A percentile compares a stretch with the other conserved stretches of the same genome.
phyloP scores from a whole-genome alignment of 306 rosid genomes.

The Mimosa pudica region DNA sequence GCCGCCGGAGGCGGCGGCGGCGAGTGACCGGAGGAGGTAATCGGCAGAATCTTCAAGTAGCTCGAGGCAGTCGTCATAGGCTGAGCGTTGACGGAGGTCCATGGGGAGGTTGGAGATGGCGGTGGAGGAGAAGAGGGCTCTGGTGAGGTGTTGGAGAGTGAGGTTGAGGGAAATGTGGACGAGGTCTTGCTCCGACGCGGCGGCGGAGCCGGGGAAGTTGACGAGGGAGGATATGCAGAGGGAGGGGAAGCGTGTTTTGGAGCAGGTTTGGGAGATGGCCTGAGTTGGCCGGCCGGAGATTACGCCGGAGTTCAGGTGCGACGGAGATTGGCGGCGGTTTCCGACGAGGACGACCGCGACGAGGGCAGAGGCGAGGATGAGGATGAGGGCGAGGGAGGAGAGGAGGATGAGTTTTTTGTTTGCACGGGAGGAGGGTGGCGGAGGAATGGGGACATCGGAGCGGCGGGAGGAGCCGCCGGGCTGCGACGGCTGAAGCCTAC shows the following conservation, averaged over 20 bases:
- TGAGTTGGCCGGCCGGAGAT: conserved; percentile 53
- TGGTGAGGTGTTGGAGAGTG: conserved; percentile 67
- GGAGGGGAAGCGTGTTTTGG: conserved; percentile 58
- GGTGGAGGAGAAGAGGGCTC: conserved; percentile 64
- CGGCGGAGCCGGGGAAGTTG: conserved; percentile 64
- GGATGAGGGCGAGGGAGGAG: conserved; percentile 45
- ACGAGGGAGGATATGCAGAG: conserved; percentile 72
- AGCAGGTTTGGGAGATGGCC: conserved; percentile 75
- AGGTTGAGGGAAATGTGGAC: conserved; percentile 88
- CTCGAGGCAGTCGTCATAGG: conserved; percentile 80
- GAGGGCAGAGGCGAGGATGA: conserved; percentile 60
- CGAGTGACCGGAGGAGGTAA: conserved; percentile 58
- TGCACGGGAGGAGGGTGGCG: conserved; percentile 8
- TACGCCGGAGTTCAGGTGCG: background rate
- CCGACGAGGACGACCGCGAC: conserved; percentile 48
- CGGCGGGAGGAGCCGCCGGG: conserved; percentile 35
- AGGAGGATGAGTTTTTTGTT: conserved; percentile 47
- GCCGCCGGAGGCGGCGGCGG: conserved; percentile 31
- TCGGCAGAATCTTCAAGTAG: conserved; percentile 82
- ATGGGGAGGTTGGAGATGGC: conserved; percentile 45
- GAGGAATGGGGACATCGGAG: background rate
- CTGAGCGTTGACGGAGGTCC: conserved; percentile 56
- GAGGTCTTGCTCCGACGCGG: conserved; percentile 72
- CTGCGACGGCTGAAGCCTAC: conserved; percentile 44
- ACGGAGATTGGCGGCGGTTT: conserved; percentile 21